Evolutionary conservation across 768 basidiomycete genomes (phyloP).

Genomic region (Asterophora lycoperdoides): DNA sequence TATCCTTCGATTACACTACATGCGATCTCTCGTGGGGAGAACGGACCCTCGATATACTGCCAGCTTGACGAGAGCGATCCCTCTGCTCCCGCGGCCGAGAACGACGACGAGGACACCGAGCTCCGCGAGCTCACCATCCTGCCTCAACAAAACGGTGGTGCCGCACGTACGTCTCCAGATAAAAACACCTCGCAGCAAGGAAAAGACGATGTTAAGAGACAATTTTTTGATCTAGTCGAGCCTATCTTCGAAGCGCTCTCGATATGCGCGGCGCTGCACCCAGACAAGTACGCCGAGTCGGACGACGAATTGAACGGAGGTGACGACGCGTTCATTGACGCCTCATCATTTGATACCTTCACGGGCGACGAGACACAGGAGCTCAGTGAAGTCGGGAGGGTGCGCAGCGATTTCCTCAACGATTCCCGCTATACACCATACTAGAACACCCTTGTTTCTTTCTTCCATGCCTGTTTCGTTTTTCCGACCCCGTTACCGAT

Average conservation of each 20-base stretch:
- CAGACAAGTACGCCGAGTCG: constrained; percentile 51
- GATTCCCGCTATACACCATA: constrained; percentile 79
- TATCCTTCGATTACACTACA: constrained; percentile 93
- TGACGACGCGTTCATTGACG: constrained; percentile 55
- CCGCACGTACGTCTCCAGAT: constrained; percentile 49
- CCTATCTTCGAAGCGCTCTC: constrained; percentile 85
- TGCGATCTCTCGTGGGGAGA: constrained; percentile 74
- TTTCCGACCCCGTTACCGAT: not conserved
- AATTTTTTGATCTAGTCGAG: constrained; percentile 52
- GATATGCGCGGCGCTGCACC: constrained; percentile 78
- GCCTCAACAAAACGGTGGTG: constrained; percentile 42
- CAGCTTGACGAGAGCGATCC: constrained; percentile 77
- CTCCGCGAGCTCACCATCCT: constrained; percentile 83
- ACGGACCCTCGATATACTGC: constrained; percentile 79
- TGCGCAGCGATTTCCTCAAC: constrained; percentile 86
- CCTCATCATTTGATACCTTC: constrained; percentile 47
- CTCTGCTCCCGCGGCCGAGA: constrained; percentile 33
- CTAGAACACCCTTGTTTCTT: constrained; percentile 48
- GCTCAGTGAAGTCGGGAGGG: constrained; percentile 85
- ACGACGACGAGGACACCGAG: constrained; percentile 35
- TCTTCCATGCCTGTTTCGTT: constrained; percentile 6
- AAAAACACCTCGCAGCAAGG: too few relatives aligned
- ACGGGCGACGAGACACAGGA: constrained; percentile 62
- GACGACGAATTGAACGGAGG: constrained; percentile 49
- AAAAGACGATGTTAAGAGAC: too few relatives aligned